These are phyloP conservation scores for Agrocybe pediades DNA, from an alignment of 768 basidiomycete species.

Conservation along the genomic window DNA sequence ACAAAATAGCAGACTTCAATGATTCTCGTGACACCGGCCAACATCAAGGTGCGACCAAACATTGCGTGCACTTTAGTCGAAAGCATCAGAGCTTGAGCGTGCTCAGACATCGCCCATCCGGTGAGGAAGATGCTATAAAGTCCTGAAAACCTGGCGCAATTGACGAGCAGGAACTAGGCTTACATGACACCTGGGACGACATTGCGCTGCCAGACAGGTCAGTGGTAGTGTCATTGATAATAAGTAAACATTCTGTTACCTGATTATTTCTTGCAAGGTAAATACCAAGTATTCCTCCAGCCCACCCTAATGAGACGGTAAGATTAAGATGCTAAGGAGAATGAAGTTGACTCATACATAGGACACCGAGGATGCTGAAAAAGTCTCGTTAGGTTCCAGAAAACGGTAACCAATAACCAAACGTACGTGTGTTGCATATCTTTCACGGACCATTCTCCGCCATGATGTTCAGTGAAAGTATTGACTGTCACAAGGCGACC, in stretches of 20 bases:
- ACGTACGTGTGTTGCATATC: constrained; percentile 94
- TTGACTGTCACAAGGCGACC: constrained; percentile 55
- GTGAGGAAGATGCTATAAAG: constrained; percentile 76
- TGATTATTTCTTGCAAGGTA: constrained; percentile 79
- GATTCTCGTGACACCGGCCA: constrained; percentile 78
- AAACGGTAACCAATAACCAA: neutral
- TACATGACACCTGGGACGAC: constrained; percentile 84
- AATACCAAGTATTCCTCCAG: constrained; percentile 88
- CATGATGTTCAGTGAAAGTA: constrained; percentile 91
- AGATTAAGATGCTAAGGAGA: neutral
- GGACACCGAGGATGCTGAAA: constrained; percentile 66
- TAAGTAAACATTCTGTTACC: constrained; percentile 34
- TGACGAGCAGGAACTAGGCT: constrained; percentile 14
- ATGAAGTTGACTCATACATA: constrained; percentile 48
- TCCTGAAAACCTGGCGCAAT: neutral
- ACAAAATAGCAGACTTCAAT: constrained; percentile 83
- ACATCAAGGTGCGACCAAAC: constrained; percentile 86
- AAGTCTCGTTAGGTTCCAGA: neutral
- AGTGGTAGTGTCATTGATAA: constrained; percentile 6
- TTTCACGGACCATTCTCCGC: constrained; percentile 80
- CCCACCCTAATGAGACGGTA: constrained; percentile 66
- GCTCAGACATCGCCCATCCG: constrained; percentile 93
- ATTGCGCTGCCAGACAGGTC: constrained; percentile 49
- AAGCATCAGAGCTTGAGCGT: constrained; percentile 81
- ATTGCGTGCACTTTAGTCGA: constrained; percentile 83